These are phyloP conservation scores for Cercis canadensis DNA, from an alignment of 306 rosid genomes.

Conservation along the genomic window DNA sequence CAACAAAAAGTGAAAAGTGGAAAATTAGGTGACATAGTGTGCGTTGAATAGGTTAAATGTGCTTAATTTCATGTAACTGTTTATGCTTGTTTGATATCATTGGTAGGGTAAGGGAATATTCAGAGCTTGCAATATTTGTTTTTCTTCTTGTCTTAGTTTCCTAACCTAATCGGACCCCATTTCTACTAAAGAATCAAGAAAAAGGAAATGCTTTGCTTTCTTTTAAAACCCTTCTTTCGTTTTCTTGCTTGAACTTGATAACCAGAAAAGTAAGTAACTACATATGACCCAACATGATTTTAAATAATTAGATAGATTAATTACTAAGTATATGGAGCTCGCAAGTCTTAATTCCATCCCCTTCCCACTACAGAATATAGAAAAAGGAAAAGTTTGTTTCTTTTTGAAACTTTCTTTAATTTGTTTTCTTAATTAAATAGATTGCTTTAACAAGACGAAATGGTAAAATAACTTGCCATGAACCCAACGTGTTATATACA, in stretches of 20 bases:
- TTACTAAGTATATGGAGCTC: no score
- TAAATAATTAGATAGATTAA: no score
- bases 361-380: background rate
- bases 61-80: conserved; percentile 1
- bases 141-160: no score
- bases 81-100: background rate
- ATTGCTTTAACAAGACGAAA: background rate
- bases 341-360: background rate
- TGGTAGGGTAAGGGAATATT: background rate
- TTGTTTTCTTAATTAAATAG: background rate
- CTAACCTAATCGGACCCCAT: no score
- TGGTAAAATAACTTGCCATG: background rate
- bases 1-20: background rate
- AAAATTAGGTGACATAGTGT: background rate
- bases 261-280: no score
- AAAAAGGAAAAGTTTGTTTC: background rate
- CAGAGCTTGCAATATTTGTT: background rate
- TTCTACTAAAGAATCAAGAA: no score
- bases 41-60: conserved; percentile 23
- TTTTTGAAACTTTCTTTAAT: no score
- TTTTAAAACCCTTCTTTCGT: no score
- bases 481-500: background rate
- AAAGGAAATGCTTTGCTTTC: no score
- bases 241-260: no score
- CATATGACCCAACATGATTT: no score